Evolutionary conservation across 495 filamentous ascomycete genomes (phyloP).

Genomic region (Penicillium parvum): DNA sequence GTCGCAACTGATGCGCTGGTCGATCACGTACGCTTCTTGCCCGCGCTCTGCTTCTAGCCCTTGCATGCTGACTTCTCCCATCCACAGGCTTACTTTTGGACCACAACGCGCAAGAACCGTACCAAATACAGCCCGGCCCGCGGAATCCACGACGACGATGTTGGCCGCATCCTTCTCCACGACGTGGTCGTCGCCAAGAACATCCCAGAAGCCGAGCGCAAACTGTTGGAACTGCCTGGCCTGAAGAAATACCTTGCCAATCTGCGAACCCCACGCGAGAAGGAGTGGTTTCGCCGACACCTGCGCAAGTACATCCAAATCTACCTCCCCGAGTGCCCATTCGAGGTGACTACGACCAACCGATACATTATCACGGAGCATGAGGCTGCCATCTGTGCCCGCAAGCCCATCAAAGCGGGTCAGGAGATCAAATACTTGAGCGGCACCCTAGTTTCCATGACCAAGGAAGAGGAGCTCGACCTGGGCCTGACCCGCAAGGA

Average conservation of each 20-base stretch:
- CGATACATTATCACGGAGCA: conserved; percentile 87
- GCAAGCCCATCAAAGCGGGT: conserved; percentile 69
- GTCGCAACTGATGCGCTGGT: conserved; percentile 93
- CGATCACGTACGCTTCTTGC: conserved; percentile 68
- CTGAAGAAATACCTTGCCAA: conserved; percentile 62
- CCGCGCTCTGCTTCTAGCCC: neutral
- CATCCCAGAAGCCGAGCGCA: conserved; percentile 59
- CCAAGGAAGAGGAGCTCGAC: conserved; percentile 78
- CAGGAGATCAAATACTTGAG: conserved; percentile 86
- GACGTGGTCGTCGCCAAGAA: conserved; percentile 74
- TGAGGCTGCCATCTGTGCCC: conserved; percentile 84
- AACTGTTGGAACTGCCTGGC: conserved; percentile 68
- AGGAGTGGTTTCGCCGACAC: conserved; percentile 82
- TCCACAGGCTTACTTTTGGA: conserved; percentile 86
- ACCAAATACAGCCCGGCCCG: conserved; percentile 79
- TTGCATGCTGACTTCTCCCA: conserved; percentile 18
- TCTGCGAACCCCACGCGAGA: conserved; percentile 70
- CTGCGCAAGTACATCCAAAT: conserved; percentile 88
- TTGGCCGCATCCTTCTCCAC: conserved; percentile 72
- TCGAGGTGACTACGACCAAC: conserved; percentile 91
- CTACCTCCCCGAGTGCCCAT: conserved; percentile 87
- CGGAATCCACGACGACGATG: conserved; percentile 73
- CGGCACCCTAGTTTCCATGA: conserved; percentile 86
- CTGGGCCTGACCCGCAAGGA: conserved; percentile 76
- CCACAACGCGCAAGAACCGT: conserved; percentile 89